Evolutionary conservation across 371 early-diverging fungal species (phyloP).

Genomic region (Dipsacomyces acuminosporus): DNA sequence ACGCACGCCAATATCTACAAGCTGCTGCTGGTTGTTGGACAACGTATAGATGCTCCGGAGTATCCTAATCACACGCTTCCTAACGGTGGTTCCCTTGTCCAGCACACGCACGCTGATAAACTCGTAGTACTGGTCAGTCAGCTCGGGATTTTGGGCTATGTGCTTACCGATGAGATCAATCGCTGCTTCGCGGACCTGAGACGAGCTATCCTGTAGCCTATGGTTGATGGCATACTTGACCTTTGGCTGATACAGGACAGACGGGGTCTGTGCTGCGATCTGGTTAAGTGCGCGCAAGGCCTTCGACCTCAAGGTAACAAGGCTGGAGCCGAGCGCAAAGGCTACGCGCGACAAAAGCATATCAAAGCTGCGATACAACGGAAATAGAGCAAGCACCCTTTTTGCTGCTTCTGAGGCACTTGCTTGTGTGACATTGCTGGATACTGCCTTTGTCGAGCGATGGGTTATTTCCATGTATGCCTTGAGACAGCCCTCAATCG

Average conservation of each 20-base stretch:
- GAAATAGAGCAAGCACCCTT: slow-evolving; percentile 52
- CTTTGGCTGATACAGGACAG: slow-evolving; percentile 56
- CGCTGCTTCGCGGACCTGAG: slow-evolving; percentile 87
- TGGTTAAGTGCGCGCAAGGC: slow-evolving; percentile 71
- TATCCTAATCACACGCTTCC: slow-evolving; percentile 79
- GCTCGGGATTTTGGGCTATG: slow-evolving; percentile 55
- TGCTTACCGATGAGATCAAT: slow-evolving; percentile 82
- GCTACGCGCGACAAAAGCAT: slow-evolving; percentile 62
- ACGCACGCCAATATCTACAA: slow-evolving; percentile 69
- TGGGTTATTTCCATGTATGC: slow-evolving; percentile 28
- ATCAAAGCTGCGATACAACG: slow-evolving; percentile 65
- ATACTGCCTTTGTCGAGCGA: slow-evolving; percentile 30
- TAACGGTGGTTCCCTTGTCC: slow-evolving; percentile 82
- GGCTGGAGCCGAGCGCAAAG: slow-evolving; percentile 58
- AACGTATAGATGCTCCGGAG: slow-evolving; percentile 64
- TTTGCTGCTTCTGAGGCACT: slow-evolving; percentile 46
- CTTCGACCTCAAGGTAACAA: slow-evolving; percentile 65
- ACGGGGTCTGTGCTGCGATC: slow-evolving; percentile 60
- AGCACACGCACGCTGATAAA: slow-evolving; percentile 60
- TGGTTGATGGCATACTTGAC: slow-evolving; percentile 66
- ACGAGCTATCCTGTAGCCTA: slow-evolving; percentile 74
- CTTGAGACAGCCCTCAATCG: slow-evolving; percentile 29
- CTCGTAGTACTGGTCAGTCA: slow-evolving; percentile 67
- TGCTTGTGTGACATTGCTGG: slow-evolving; percentile 6
- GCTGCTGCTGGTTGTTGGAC: slow-evolving; percentile 50